Conservation (phyloP, 345 rosid species). For the Sonneratia alba region DNA sequence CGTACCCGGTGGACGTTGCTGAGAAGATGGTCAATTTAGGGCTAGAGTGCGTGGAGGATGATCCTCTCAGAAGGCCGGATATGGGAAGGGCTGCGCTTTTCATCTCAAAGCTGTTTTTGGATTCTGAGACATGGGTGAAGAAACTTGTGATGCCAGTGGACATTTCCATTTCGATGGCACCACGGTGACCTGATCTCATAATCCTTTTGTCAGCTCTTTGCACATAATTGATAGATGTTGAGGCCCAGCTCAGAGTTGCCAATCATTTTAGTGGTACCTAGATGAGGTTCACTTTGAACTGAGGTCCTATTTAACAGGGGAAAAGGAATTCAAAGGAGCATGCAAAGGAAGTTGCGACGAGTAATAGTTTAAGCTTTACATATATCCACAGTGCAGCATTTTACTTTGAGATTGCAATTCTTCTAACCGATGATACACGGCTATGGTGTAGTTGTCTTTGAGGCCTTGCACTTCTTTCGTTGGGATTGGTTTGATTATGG, state of each 20-base stretch:
- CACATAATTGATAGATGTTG: no score
- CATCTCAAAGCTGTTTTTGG: constrained; percentile 37
- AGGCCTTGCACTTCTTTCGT: background rate
- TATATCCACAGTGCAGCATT: background rate
- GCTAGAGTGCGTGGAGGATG: constrained; percentile 44
- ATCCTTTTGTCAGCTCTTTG: no score
- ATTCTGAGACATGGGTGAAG: constrained; percentile 41
- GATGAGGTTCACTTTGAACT: no score
- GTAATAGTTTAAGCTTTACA: no score
- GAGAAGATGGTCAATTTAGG: constrained; percentile 39
- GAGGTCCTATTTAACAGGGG: background rate
- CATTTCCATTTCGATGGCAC: constrained; percentile 48
- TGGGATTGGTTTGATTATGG: background rate
- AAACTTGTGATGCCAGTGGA: constrained; percentile 25
- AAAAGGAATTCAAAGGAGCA: background rate
- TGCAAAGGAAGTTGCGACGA: background rate
- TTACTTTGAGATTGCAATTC: background rate
- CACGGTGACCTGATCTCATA: constrained; percentile 24
- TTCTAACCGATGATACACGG: background rate
- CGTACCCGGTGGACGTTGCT: constrained; percentile 52
- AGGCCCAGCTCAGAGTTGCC: no score
- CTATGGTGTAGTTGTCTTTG: background rate
- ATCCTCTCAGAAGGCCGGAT: constrained; percentile 36
- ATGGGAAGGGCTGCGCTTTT: constrained; percentile 35
- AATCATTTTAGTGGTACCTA: no score